These are phyloP conservation scores for Coemansia sp. DNA, from an alignment of 192 early-diverging fungal species.

Conservation along the genomic window DNA sequence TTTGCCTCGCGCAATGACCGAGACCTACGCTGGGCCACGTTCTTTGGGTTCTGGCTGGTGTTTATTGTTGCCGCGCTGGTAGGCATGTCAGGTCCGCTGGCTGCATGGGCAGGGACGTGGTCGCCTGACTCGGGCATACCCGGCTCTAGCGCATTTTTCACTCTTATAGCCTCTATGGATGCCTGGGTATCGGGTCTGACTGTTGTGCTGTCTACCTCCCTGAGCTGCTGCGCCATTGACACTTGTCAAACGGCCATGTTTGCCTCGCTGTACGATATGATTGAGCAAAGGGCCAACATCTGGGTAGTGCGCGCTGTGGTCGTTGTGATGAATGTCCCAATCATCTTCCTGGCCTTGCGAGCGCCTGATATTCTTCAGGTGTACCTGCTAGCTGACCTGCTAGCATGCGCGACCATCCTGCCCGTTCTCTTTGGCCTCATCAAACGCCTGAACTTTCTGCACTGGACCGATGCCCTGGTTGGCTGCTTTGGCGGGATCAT, in stretches of 20 bases:
- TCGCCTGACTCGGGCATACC: slow-evolving; percentile 43
- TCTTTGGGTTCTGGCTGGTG: slow-evolving; percentile 57
- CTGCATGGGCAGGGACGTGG: slow-evolving; percentile 65
- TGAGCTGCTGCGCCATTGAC: slow-evolving; percentile 67
- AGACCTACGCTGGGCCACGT: slow-evolving; percentile 58
- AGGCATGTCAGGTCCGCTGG: slow-evolving; percentile 63
- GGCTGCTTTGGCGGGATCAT: slow-evolving; percentile 58
- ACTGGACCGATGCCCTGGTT: slow-evolving; percentile 52
- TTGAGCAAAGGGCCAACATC: slow-evolving; percentile 47
- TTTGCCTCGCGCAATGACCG: slow-evolving; percentile 66
- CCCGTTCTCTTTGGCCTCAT: slow-evolving; percentile 59
- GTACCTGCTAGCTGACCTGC: slow-evolving; percentile 62
- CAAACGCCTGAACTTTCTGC: slow-evolving; percentile 50
- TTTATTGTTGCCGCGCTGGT: slow-evolving; percentile 58
- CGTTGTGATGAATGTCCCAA: slow-evolving; percentile 53
- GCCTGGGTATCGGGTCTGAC: slow-evolving; percentile 62
- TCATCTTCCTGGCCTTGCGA: slow-evolving; percentile 57
- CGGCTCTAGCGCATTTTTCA: slow-evolving; percentile 66
- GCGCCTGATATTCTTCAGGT: slow-evolving; percentile 61
- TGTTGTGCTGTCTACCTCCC: slow-evolving; percentile 59
- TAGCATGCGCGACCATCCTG: slow-evolving; percentile 58
- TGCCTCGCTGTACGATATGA: slow-evolving; percentile 61
- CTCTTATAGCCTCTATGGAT: slow-evolving; percentile 58
- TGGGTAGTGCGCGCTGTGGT: slow-evolving; percentile 47
- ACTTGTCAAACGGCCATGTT: slow-evolving; percentile 70